Evolutionary conservation across 2,329 filamentous ascomycete species (phyloP).

Genomic region (Periconia sp.): DNA sequence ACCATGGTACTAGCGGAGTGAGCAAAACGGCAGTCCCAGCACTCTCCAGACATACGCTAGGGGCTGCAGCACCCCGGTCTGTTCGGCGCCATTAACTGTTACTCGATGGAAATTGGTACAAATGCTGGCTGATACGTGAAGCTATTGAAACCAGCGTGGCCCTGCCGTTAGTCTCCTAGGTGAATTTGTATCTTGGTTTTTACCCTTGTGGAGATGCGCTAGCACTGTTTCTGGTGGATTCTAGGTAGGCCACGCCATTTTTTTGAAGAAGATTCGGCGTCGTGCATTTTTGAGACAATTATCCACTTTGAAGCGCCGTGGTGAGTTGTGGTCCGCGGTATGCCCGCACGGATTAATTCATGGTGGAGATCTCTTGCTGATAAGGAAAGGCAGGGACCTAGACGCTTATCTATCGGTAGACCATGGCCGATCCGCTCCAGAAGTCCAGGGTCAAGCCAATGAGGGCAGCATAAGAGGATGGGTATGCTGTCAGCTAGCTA

Average conservation of each 20-base stretch:
- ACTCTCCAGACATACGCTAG: slow-evolving; percentile 3
- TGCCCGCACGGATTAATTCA: neutral
- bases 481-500: neutral
- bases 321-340: neutral
- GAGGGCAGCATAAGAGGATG: neutral
- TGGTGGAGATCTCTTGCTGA: neutral
- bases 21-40: too few relatives aligned
- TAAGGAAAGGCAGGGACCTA: neutral
- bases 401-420: neutral
- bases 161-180: slow-evolving; percentile 16
- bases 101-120: slow-evolving; percentile 38
- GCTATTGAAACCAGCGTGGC: slow-evolving; percentile 28
- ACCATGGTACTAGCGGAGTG: neutral
- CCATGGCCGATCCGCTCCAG: neutral
- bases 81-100: slow-evolving; percentile 18
- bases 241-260: neutral
- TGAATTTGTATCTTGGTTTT: neutral
- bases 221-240: neutral
- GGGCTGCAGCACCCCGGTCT: slow-evolving; percentile 11
- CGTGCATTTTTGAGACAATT: neutral
- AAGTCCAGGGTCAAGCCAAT: neutral
- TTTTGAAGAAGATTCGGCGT: neutral
- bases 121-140: slow-evolving; percentile 20
- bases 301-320: neutral
- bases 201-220: neutral